Base-by-base conservation (phyloP, 805 yeast genomes). In the Scheffersomyces spartinae region DNA sequence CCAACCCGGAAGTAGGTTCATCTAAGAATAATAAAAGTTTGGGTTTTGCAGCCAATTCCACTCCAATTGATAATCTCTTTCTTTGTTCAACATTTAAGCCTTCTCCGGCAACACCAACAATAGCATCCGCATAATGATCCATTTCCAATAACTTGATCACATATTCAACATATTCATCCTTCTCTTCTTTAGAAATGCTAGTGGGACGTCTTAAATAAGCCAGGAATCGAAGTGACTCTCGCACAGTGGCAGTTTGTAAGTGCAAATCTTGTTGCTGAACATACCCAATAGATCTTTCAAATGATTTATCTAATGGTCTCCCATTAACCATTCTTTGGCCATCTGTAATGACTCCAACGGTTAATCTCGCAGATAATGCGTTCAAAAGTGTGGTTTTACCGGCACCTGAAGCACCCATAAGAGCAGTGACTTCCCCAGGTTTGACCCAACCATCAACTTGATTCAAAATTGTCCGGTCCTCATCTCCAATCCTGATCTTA, bases 401-500 rank as follows among this genome's bases (percentile, higher is more conserved):
- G 12, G 50, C 50, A 30, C 52, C 52, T 9, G 50, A 45, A 7
- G 49, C 40, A 13, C 52, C 52, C 79, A 73, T 72, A 26, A 74
- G 51, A 4, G 91, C 91, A 26, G 88, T 80, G 43, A 80, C 55
- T 24, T 84, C 77, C 36, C 86, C 86, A 7, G 86, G 86, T 43
- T 76, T 75, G 21, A 79, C 85, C 80, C 82, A 79, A 25, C 88
- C 91, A 44, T 76, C 82, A 29, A 80, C 81, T 33, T 68, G 64
- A 33, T 62, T 59, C 43, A 79, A 52, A 33, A 79, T 68, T 32
- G 74, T 61, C 42, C 84, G 61, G 15, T 70, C 61, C 33, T 69
- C 81, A 20, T 50, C 49, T 42, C 75, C 72, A 37, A 74, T 72
- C 41, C 70, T 64, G 30, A 80, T 73, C 34, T 74, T 78, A 45